A percentile compares a stretch with the other conserved stretches of the same genome.
These are phyloP conservation scores for Endogone sp. DNA, from an alignment of 192 early-diverging fungal genomes.

Conservation along the genomic window DNA sequence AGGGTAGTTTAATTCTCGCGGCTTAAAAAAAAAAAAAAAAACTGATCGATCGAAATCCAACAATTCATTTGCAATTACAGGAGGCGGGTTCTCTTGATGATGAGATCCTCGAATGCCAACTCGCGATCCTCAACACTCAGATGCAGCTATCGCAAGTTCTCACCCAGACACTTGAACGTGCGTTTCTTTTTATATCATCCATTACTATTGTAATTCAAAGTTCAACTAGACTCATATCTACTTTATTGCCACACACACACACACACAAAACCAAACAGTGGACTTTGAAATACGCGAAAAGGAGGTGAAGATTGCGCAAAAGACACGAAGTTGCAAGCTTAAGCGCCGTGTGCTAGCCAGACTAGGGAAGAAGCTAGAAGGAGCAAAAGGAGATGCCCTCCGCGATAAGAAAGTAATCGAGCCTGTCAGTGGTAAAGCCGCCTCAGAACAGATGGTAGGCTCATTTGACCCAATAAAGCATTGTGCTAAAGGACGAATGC, in stretches of 20 bases:
- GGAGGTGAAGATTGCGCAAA: background rate
- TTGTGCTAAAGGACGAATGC: too few relatives aligned
- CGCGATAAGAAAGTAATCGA: too few relatives aligned
- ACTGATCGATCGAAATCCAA: background rate
- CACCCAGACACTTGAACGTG: background rate
- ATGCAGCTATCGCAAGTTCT: background rate
- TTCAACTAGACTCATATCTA: too few relatives aligned
- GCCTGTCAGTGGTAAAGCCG: too few relatives aligned
- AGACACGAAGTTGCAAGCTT: background rate
- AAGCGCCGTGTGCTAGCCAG: background rate
- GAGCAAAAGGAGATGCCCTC: background rate
- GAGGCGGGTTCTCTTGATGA: background rate
- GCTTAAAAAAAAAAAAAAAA: too few relatives aligned
- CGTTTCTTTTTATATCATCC: background rate
- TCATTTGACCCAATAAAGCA: too few relatives aligned
- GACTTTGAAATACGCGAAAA: background rate
- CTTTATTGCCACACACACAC: too few relatives aligned
- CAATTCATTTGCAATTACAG: background rate
- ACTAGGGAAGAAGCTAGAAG: background rate
- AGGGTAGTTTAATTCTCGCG: too few relatives aligned
- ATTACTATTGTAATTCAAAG: too few relatives aligned
- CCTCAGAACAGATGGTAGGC: too few relatives aligned
- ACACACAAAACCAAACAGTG: too few relatives aligned
- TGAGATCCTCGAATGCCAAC: background rate
- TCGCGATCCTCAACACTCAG: background rate